Base-by-base conservation (phyloP, 805 yeast genomes). In the Wickerhamomyces xylosicus region DNA sequence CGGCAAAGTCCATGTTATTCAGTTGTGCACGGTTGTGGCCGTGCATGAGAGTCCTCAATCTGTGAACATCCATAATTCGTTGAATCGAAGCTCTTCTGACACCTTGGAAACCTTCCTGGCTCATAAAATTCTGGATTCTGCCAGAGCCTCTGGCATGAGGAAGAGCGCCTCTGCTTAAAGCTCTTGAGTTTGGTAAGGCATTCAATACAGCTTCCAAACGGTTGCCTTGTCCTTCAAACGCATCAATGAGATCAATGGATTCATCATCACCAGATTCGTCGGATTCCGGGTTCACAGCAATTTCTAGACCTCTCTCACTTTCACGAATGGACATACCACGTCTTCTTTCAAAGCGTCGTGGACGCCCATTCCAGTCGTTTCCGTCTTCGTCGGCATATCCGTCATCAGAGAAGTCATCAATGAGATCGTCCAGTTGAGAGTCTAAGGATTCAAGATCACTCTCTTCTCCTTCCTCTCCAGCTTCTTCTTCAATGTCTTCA, bases 251-350 rank as follows among this genome's bases (percentile, higher is more conserved):
- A 9, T 25, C 29, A 4, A 25, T 7, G 5, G 33, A 31, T 5
- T 31, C 33, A 31, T 10, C 19, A 19, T 16, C 28, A 13, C 9
- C 33, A 15, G 33, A 31, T 10, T 31, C 33, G 8, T 31, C 29
- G 14, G 29, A 25, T 25, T 25, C 29, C 4, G 29, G 13, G 29
- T 25, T 25, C 14, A 25, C 58, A 20, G 53, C 49, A 18, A 57
- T 59, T 27, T 52, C 56, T 2, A 53, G 47, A 19, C 52, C 42
- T 9, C 49, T 38, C 58, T 61, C 58, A 10, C 55, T 47, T 3
- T 45, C 41, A 21, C 52, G 29, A n/a, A 25, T 25, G 14, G 29
- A 25, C n/a, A 25, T 42, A n/a, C 45, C 42, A 15, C 53, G 41
- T 32, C 48, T 36, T 36, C 49, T 37, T n/a, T 37, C 41, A 22